Evolutionary conservation across 2,329 filamentous ascomycete species (phyloP).

Genomic region (Neofusicoccum parvum): DNA sequence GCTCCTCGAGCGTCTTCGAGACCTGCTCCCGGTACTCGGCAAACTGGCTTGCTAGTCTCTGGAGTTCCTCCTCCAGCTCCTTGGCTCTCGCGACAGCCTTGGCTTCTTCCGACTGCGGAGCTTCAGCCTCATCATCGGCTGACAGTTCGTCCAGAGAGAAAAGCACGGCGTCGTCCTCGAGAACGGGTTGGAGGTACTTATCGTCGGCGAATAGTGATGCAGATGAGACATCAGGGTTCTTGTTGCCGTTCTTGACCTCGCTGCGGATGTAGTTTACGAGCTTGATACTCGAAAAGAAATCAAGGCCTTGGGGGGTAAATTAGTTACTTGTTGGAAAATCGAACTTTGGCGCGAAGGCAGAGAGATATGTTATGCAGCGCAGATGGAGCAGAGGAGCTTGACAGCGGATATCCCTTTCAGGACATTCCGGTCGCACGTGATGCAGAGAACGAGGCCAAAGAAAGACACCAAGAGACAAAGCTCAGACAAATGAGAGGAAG

Average conservation of each 20-base stretch:
- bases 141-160: constrained; percentile 80
- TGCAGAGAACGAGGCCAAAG: neutral
- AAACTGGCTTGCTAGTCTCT: constrained; percentile 43
- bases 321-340: neutral
- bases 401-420: neutral
- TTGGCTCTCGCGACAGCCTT: neutral
- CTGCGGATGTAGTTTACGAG: constrained; percentile 54
- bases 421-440: constrained; percentile 5
- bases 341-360: neutral
- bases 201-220: constrained; percentile 72
- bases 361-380: neutral
- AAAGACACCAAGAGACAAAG: too few relatives aligned
- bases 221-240: constrained; percentile 60
- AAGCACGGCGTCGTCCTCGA: constrained; percentile 87
- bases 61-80: constrained; percentile 22
- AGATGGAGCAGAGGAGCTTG: neutral
- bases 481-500: neutral
- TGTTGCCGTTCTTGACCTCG: constrained; percentile 41
- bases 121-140: neutral
- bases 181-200: constrained; percentile 75
- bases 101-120: constrained; percentile 29
- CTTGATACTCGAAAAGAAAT: constrained; percentile 49
- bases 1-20: constrained; percentile 22
- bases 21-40: constrained; percentile 41
- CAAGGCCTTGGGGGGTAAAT: constrained; percentile 36